Base-by-base conservation (phyloP, 177 flowering plant species). In the Tripterygium wilfordii region DNA sequence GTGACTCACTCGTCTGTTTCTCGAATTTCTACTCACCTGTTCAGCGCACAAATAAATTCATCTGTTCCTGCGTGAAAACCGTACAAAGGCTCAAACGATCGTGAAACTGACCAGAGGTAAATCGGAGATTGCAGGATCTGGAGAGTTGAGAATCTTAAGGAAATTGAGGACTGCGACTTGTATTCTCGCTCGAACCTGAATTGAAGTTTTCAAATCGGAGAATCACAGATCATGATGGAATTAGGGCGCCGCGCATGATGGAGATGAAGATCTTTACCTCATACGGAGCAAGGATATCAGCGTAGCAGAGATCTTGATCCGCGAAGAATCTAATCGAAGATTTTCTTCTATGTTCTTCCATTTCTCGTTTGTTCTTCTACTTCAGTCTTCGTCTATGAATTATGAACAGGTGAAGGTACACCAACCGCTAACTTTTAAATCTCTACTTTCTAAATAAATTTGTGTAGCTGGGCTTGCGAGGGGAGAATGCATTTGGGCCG, bases 121-220 rank as follows among this genome's bases (percentile, higher is more conserved):
- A 64, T 76, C 70, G 4, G 85, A 62, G 66, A 92, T 73, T 2
- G 83, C 70, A 1, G 98, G 96, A 58, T 60, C 47, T 0, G 78
- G 60, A 53, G 96, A 80, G 40, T 29, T 77, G 55, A 86, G 66
- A 26, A 65, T 66, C 66, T 63, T 76, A 52, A 92, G 88, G 56
- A 88, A 84, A 64, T 67, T 80, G 48, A 88, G 78, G 5, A 84
- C 87, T 5, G 96, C 77, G 0, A 88, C 83, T 74, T 92, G 81
- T 41, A 88, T 88, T 63, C 98, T 61, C 6, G 88, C 88, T 57
- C 78, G 76, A 38, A 82, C 97, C 94, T 86, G 78, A 36, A 57
- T 23, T 13, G 26, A 3, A 23, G 16, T 23, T 20, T 20, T 14
- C 36, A 39, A 18, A 29, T 29, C 19, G 4, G 8, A 18, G 8